phyloP scores from a whole-genome alignment of 495 filamentous ascomycete species.

The Hypoxylon fragiforme region DNA sequence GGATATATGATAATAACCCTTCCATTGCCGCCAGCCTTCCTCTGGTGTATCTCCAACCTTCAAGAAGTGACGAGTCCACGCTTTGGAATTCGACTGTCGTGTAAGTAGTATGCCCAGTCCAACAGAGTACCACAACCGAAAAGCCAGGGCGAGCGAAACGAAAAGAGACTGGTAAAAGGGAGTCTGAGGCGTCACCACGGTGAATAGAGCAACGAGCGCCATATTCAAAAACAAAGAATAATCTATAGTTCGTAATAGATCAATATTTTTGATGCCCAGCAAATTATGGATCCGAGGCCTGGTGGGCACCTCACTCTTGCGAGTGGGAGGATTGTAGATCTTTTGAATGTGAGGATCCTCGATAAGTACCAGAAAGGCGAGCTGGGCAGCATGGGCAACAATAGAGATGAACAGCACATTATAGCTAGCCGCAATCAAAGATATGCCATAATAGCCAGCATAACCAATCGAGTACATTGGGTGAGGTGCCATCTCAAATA shows the following conservation, averaged over 20 bases:
- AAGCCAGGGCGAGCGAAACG: conserved; percentile 73
- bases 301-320: conserved; percentile 47
- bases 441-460: conserved; percentile 97
- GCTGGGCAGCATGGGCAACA: conserved; percentile 90
- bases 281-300: conserved; percentile 73
- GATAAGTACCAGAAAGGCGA: conserved; percentile 84
- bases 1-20: conserved; percentile 90
- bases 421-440: conserved; percentile 98
- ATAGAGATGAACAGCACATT: conserved; percentile 95
- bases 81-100: conserved; percentile 83
- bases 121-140: conserved; percentile 91
- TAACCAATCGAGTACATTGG: conserved; percentile 99
- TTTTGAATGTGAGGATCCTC: conserved; percentile 99
- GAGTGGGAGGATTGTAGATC: conserved; percentile 89
- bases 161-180: conserved; percentile 74
- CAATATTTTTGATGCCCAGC: conserved; percentile 78
- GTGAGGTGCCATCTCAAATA: conserved; percentile 98
- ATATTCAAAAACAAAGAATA: conserved; percentile 74
- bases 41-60: conserved; percentile 89
- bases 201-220: conserved; percentile 70
- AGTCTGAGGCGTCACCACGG: conserved; percentile 77
- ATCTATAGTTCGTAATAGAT: conserved; percentile 84
- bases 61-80: conserved; percentile 95
- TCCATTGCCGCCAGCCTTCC: conserved; percentile 98
- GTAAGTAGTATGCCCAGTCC: conserved; percentile 85